Evolutionary conservation across 345 rosid species (phyloP).

Genomic region (Moringa oleifera): DNA sequence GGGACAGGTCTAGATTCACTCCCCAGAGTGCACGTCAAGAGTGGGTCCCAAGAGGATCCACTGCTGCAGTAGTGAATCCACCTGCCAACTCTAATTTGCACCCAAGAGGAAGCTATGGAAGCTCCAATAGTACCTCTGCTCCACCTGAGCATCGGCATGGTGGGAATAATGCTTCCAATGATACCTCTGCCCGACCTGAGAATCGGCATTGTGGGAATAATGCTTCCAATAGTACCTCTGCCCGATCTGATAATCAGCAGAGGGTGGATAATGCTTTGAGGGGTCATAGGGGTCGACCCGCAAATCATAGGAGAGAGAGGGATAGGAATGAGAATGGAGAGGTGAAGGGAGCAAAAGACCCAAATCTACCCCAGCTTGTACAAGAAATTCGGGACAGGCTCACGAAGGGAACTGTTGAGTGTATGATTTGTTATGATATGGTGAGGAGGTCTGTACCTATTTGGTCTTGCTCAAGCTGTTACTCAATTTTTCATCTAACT

Average conservation of each 20-base stretch:
- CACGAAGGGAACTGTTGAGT: slow-evolving; percentile 62
- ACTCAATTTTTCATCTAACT: slow-evolving; percentile 82
- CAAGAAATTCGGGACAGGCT: slow-evolving; percentile 93
- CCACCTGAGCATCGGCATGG: slow-evolving; percentile 6
- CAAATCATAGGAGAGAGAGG: slow-evolving; percentile 39
- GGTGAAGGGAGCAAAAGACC: slow-evolving; percentile 33
- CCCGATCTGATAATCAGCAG: slow-evolving; percentile 24
- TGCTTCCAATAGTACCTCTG: slow-evolving; percentile 4
- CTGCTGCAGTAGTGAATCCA: slow-evolving; percentile 22
- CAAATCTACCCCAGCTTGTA: slow-evolving; percentile 74
- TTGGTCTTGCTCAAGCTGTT: slow-evolving; percentile 97
- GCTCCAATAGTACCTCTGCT: slow-evolving; percentile 9
- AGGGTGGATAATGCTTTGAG: slow-evolving; percentile 31
- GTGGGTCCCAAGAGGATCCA: slow-evolving; percentile 70
- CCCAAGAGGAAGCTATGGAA: slow-evolving; percentile 16
- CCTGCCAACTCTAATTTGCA: slow-evolving; percentile 16
- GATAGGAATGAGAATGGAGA: slow-evolving; percentile 28
- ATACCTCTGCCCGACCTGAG: slow-evolving; percentile 18
- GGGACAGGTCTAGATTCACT: slow-evolving; percentile 42
- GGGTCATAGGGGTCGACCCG: slow-evolving; percentile 21
- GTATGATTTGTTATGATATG: slow-evolving; percentile 97
- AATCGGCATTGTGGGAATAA: slow-evolving; percentile 28
- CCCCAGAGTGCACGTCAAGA: slow-evolving; percentile 41
- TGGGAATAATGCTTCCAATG: background rate
- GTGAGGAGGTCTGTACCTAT: slow-evolving; percentile 68